Conservation (phyloP, 176 grass and related monocot genomes). For the Puya raimondii region DNA sequence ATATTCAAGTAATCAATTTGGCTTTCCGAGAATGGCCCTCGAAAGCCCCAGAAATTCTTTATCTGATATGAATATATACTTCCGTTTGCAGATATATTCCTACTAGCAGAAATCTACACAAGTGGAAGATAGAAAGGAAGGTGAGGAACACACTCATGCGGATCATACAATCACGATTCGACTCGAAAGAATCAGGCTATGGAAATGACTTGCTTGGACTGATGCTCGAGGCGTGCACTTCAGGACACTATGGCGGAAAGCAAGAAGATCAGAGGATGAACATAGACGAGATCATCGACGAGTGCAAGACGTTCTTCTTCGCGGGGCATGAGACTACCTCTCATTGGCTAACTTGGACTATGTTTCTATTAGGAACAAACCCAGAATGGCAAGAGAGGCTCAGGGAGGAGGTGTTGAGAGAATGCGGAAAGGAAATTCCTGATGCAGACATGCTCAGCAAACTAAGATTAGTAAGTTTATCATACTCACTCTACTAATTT, state of each 20-base stretch:
- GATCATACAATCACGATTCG: slow-evolving; percentile 20
- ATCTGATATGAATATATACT: neutral
- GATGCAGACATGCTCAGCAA: slow-evolving; percentile 32
- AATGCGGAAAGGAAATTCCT: slow-evolving; percentile 24
- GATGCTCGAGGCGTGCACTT: slow-evolving; percentile 23
- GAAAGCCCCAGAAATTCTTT: neutral
- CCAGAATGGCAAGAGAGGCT: slow-evolving; percentile 40
- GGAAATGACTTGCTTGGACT: slow-evolving; percentile 40
- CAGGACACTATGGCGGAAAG: slow-evolving; percentile 2
- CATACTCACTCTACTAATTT: neutral
- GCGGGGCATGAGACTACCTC: slow-evolving; percentile 33
- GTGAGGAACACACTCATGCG: slow-evolving; percentile 22
- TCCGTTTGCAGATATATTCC: slow-evolving; percentile 21
- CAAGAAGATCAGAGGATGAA: neutral
- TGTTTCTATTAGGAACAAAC: slow-evolving; percentile 27
- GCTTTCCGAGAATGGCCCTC: neutral
- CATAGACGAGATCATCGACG: slow-evolving; percentile 45
- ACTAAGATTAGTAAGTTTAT: slow-evolving; percentile 27
- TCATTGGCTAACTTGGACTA: slow-evolving; percentile 20
- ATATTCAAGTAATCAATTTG: slow-evolving; percentile 14
- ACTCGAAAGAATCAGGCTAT: slow-evolving; percentile 11
- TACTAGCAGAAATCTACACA: slow-evolving; percentile 17
- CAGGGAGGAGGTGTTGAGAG: slow-evolving; percentile 36
- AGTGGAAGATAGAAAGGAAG: slow-evolving; percentile 19
- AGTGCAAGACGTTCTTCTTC: slow-evolving; percentile 62